phyloP scores from a whole-genome alignment of 75 land plant species.

The Chamaecyparis obtusa region DNA sequence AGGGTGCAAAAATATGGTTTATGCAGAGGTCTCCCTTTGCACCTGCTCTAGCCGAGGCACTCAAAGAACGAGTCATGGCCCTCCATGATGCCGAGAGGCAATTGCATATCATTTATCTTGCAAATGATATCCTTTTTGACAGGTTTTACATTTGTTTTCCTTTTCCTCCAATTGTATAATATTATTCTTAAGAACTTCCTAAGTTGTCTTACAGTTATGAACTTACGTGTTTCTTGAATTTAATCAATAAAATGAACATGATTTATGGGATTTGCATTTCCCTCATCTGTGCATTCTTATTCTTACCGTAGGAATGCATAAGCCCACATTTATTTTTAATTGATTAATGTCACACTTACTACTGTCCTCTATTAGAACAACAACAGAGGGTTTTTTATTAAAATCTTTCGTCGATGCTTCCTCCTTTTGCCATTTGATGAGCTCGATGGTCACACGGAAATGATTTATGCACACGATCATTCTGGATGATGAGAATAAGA shows the following conservation, averaged over 20 bases:
- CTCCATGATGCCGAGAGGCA: conserved; percentile 83
- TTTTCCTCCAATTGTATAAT: not conserved
- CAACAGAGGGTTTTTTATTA: not conserved
- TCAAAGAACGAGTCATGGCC: conserved; percentile 70
- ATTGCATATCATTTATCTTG: conserved; percentile 83
- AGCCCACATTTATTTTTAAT: not conserved
- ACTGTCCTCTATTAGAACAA: not conserved
- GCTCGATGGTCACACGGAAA: not conserved
- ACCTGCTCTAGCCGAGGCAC: conserved; percentile 82
- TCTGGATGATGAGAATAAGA: not conserved
- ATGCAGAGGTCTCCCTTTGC: conserved; percentile 94
- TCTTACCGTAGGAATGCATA: not conserved
- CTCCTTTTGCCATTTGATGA: not conserved
- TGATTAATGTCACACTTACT: not conserved
- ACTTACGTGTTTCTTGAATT: not conserved
- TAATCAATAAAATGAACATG: not conserved
- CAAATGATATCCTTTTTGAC: conserved; percentile 95
- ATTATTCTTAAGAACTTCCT: conserved; percentile 6
- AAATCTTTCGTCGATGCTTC: not conserved
- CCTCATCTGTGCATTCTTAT: not conserved
- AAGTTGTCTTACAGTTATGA: not conserved
- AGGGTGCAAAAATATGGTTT: conserved; percentile 93
- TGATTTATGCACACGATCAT: not conserved
- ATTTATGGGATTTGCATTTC: not conserved
- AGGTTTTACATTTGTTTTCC: conserved; percentile 44